phyloP scores from a whole-genome alignment of 129 eudicot genomes.

The Apium graveolens region DNA sequence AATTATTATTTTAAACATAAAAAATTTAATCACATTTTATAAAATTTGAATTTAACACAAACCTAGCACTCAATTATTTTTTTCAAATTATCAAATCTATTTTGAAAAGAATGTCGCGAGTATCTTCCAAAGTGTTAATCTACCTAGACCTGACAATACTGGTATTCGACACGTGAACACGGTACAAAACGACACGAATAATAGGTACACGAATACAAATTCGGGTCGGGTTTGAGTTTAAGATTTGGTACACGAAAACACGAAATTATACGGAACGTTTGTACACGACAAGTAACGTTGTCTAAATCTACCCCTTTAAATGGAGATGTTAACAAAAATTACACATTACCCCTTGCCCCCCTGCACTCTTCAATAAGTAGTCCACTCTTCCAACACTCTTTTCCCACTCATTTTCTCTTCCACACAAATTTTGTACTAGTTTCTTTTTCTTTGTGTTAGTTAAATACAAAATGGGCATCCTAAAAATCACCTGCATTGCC shows the following conservation, averaged over 20 bases:
- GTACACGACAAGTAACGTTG: too few species aligned
- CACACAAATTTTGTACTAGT: not conserved
- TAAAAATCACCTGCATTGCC: conserved; percentile 19
- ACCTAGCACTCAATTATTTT: too few species aligned
- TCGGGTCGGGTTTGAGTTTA: too few species aligned
- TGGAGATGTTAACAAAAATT: not conserved
- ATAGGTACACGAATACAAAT: too few species aligned
- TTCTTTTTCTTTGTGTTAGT: not conserved
- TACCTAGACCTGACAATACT: too few species aligned
- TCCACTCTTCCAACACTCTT: conserved; percentile 13
- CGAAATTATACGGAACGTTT: too few species aligned
- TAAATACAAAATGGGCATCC: conserved; percentile 12
- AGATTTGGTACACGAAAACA: too few species aligned
- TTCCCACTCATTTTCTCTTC: not conserved
- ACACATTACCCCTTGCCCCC: conserved; percentile 19
- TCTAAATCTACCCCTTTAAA: not conserved
- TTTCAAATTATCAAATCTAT: not conserved
- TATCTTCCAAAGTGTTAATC: not conserved
- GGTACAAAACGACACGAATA: too few species aligned
- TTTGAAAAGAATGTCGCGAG: not conserved
- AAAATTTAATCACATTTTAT: too few species aligned
- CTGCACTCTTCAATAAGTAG: conserved; percentile 35
- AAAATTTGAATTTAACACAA: too few species aligned
- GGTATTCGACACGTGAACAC: too few species aligned
- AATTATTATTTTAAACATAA: too few species aligned